phyloP scores from a whole-genome alignment of 1,139 yeast genomes.

The Saccharomyces hybrid region DNA sequence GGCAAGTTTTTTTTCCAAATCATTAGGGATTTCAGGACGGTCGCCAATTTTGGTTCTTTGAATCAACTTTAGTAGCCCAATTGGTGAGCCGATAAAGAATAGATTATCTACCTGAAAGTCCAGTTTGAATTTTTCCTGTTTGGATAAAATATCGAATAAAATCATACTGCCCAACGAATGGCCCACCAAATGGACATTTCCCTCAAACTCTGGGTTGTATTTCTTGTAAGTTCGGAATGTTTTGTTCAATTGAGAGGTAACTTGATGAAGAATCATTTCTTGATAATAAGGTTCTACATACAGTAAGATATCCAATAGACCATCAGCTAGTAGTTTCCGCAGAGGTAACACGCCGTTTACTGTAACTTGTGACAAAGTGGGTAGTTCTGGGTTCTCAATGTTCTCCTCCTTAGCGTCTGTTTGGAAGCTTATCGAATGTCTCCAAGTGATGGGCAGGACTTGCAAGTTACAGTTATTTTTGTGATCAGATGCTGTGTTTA shows the following conservation, averaged over 20 bases:
- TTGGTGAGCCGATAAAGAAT: constrained; percentile 83
- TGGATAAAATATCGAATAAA: constrained; percentile 63
- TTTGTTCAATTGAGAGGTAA: constrained; percentile 61
- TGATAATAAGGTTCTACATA: constrained; percentile 75
- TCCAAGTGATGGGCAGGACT: constrained; percentile 72
- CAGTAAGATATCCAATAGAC: constrained; percentile 72
- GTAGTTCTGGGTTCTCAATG: constrained; percentile 36
- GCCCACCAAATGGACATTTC: constrained; percentile 75
- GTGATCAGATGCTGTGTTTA: constrained; percentile 25
- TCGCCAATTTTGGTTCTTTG: constrained; percentile 46
- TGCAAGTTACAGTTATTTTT: constrained; percentile 55
- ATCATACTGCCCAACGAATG: constrained; percentile 90
- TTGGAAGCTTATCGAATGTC: constrained; percentile 59
- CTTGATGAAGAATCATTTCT: constrained; percentile 55
- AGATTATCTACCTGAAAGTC: constrained; percentile 66
- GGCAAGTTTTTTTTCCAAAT: constrained; percentile 4
- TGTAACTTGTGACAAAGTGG: constrained; percentile 64
- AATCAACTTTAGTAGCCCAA: constrained; percentile 73
- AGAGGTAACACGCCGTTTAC: constrained; percentile 75
- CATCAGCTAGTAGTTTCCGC: constrained; percentile 75
- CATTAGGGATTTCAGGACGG: constrained; percentile 4
- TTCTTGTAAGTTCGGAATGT: constrained; percentile 53
- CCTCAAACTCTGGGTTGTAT: constrained; percentile 67
- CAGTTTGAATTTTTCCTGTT: constrained; percentile 47
- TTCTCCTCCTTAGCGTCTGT: constrained; percentile 35